Evolutionary conservation across 179 eudicot genomes (phyloP), one percentile per base, ranked within the genome.

Genomic region (Monotropa hypopitys): DNA sequence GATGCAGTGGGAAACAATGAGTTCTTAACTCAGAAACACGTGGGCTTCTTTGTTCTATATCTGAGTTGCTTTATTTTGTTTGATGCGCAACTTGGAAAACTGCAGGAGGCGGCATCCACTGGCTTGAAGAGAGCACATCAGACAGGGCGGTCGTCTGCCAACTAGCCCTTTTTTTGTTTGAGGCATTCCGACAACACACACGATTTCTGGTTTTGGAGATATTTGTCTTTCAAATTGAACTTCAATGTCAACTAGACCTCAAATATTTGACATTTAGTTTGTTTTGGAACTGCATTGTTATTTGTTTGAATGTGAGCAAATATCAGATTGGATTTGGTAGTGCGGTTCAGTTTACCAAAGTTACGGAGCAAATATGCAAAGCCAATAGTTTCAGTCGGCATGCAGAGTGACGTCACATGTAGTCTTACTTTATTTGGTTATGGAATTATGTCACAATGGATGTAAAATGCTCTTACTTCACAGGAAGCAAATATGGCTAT

Each of bases 71-170:
- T 28, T 30, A 33, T 38, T 77, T 21, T 15, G 3, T 49, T 57
- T 80, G 26, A 38, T 75, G 26, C 67, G 42, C 23, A 32, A 42
- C 35, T 57, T 72, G 5, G 47, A 6, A 56, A 76, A 76, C 66
- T 86, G 80, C 89, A 92, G 97, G 95, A 92, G 97, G 84, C 91
- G 97, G 70, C 94, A 90, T 79, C 91, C 92, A 61, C 47, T 85
- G 61, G 85, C 78, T 46, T 90, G 82, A 85, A 75, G 81, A 78
- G 32, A 47, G 50, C 66, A 49, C 57, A 38, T 18, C 62, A 23
- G 33, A 30, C 33, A 53, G 10, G 40, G 73, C 62, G 49, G 75
- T 51, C 61, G 45, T 73, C 23, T 33, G 73, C 28, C 54, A 42
- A 47, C 72, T 50, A 50, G 57, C 80, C 57, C n/a, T 73, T 70